Evolutionary conservation across 106 monocot species (phyloP).

Genomic region (Dactylorhiza incarnata): DNA sequence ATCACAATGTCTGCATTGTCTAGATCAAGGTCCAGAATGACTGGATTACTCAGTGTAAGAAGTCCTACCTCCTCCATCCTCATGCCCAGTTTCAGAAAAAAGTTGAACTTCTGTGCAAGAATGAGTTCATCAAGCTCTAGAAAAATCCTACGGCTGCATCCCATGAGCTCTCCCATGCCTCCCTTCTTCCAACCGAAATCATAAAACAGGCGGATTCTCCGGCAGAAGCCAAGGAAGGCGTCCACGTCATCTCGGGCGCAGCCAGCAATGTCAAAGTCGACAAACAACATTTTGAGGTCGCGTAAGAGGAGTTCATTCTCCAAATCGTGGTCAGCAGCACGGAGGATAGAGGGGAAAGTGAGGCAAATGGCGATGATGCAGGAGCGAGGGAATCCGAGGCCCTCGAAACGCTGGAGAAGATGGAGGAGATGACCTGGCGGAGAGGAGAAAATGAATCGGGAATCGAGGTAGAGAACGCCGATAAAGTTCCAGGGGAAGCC

Average conservation of each 20-base stretch:
- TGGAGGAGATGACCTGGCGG: conserved; percentile 12
- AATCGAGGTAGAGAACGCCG: conserved; percentile 40
- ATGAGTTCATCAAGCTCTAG: conserved; percentile 28
- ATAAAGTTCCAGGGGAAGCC: conserved; percentile 63
- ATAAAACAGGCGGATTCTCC: conserved; percentile 55
- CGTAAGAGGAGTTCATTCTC: conserved; percentile 22
- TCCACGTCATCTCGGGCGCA: conserved; percentile 41
- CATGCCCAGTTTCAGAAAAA: conserved; percentile 64
- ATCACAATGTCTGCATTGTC: conserved; percentile 27
- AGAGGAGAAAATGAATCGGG: conserved; percentile 19
- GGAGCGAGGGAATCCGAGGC: conserved; percentile 23
- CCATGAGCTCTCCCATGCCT: conserved; percentile 45
- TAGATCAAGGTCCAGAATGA: conserved; percentile 47
- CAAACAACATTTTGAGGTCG: conserved; percentile 36
- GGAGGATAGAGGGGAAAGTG: conserved; percentile 44
- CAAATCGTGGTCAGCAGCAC: not conserved
- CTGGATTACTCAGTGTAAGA: conserved; percentile 30
- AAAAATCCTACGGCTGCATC: conserved; percentile 27
- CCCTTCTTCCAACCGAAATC: conserved; percentile 44
- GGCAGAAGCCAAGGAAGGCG: conserved; percentile 27
- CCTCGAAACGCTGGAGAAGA: conserved; percentile 27
- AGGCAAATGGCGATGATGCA: conserved; percentile 62
- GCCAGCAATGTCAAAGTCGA: conserved; percentile 19
- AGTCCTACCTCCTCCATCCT: conserved; percentile 30
- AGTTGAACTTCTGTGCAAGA: conserved; percentile 36